A percentile compares a stretch with the other conserved stretches of the same genome.
These are phyloP conservation scores for Aspergillus sp. DNA, from an alignment of 2,329 filamentous ascomycete species.

Conservation along the genomic window DNA sequence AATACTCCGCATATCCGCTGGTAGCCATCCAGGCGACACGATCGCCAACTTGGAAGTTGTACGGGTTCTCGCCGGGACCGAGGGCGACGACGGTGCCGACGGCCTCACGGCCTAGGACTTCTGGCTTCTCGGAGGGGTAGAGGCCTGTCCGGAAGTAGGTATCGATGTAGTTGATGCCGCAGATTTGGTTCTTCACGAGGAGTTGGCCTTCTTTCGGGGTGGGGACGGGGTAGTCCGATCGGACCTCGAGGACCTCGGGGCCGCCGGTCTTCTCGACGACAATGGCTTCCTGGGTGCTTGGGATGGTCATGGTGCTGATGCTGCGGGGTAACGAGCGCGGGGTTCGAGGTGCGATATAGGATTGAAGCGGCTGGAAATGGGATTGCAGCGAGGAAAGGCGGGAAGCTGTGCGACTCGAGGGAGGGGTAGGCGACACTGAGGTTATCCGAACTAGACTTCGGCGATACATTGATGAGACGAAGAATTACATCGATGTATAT, in stretches of 20 bases:
- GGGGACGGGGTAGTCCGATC: slow-evolving; percentile 72
- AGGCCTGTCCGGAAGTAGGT: slow-evolving; percentile 88
- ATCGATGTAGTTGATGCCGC: slow-evolving; percentile 89
- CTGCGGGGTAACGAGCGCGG: slow-evolving; percentile 14
- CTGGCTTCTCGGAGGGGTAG: slow-evolving; percentile 73
- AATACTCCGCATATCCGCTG: slow-evolving; percentile 64
- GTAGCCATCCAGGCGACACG: slow-evolving; percentile 71
- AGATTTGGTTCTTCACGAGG: slow-evolving; percentile 77
- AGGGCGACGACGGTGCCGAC: slow-evolving; percentile 70
- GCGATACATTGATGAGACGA: slow-evolving; percentile 4
- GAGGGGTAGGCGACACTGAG: slow-evolving; percentile 8
- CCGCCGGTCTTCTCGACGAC: slow-evolving; percentile 74
- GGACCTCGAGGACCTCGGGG: slow-evolving; percentile 72
- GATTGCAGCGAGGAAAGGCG: slow-evolving; percentile 14
- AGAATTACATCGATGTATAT: not conserved
- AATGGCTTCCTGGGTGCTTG: slow-evolving; percentile 71
- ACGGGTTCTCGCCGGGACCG: slow-evolving; percentile 55
- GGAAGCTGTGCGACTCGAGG: not conserved
- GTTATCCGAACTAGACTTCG: slow-evolving; percentile 2
- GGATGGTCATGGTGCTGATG: slow-evolving; percentile 55
- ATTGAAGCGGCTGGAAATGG: slow-evolving; percentile 8
- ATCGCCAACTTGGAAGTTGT: slow-evolving; percentile 67
- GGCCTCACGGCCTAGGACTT: slow-evolving; percentile 79
- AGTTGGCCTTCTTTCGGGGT: slow-evolving; percentile 70
- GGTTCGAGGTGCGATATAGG: slow-evolving; percentile 14